These are phyloP conservation scores for Rhodotorula sp. DNA, from an alignment of 1,284 basidiomycete species.

Conservation along the genomic window DNA sequence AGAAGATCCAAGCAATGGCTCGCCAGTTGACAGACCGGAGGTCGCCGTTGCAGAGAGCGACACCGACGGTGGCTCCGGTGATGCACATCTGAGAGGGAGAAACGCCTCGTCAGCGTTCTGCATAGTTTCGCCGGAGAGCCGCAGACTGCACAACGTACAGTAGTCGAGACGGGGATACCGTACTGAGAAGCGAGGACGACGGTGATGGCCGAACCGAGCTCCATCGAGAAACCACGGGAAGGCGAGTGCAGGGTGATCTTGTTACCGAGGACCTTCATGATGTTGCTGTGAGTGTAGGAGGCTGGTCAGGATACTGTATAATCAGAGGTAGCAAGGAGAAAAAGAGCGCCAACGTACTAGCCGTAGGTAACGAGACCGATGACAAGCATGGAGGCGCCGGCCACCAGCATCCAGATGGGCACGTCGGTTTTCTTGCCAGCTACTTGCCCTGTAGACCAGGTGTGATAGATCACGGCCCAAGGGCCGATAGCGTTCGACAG, in stretches of 20 bases:
- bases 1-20: constrained; percentile 24
- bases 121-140: not conserved
- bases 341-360: constrained; percentile 42
- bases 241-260: constrained; percentile 54
- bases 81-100: constrained; percentile 52
- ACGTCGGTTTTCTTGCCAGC: constrained; percentile 48
- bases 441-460: constrained; percentile 50
- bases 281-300: constrained; percentile 40
- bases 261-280: constrained; percentile 52
- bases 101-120: not conserved
- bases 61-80: constrained; percentile 54
- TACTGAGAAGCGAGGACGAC: constrained; percentile 54
- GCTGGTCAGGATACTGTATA: not conserved
- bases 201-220: constrained; percentile 45
- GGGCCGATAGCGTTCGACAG: constrained; percentile 52
- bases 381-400: constrained; percentile 51
- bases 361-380: constrained; percentile 54
- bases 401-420: constrained; percentile 54
- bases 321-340: not conserved
- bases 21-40: constrained; percentile 18
- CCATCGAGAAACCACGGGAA: constrained; percentile 56
- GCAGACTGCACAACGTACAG: constrained; percentile 14
- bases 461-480: constrained; percentile 48
- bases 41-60: constrained; percentile 45
- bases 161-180: constrained; percentile 36